These are phyloP conservation scores for Candida mesenterica DNA, from an alignment of 1,139 yeast species.

Conservation along the genomic window DNA sequence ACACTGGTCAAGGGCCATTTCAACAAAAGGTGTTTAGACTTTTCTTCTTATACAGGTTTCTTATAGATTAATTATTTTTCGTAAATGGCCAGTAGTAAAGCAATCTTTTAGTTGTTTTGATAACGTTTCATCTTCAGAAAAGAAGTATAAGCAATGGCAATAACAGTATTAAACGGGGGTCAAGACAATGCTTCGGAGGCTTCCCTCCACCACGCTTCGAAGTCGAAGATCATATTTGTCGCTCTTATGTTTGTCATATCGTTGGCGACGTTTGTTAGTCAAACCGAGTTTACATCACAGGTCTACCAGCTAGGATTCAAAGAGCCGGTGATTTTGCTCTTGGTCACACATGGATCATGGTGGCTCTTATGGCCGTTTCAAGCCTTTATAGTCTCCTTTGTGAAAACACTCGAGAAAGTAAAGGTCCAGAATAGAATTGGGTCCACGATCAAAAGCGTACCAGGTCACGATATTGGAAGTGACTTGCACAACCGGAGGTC, in stretches of 20 bases:
- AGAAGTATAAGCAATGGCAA: constrained; percentile 6
- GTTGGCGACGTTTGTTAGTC: constrained; percentile 65
- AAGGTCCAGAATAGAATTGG: constrained; percentile 9
- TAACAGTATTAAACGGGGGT: constrained; percentile 13
- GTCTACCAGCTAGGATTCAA: constrained; percentile 58
- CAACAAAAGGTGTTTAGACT: not conserved
- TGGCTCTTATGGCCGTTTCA: constrained; percentile 73
- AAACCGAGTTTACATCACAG: constrained; percentile 78
- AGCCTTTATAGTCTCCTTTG: constrained; percentile 45
- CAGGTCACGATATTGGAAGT: constrained; percentile 11
- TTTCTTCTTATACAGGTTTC: no score
- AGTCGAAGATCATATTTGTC: constrained; percentile 50
- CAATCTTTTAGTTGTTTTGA: not conserved
- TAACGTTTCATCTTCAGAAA: no score
- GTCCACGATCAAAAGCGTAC: constrained; percentile 5
- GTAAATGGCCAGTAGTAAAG: not conserved
- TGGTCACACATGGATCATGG: constrained; percentile 82
- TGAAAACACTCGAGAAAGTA: constrained; percentile 38
- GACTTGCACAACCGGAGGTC: constrained; percentile 29
- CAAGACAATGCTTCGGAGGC: constrained; percentile 12
- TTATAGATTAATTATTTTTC: no score
- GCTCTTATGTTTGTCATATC: constrained; percentile 58
- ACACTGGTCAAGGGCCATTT: not conserved
- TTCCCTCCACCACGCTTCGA: constrained; percentile 17
- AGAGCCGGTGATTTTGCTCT: constrained; percentile 68